These are phyloP conservation scores for Mycotypha africana DNA, from an alignment of 371 early-diverging fungal species.

Conservation along the genomic window DNA sequence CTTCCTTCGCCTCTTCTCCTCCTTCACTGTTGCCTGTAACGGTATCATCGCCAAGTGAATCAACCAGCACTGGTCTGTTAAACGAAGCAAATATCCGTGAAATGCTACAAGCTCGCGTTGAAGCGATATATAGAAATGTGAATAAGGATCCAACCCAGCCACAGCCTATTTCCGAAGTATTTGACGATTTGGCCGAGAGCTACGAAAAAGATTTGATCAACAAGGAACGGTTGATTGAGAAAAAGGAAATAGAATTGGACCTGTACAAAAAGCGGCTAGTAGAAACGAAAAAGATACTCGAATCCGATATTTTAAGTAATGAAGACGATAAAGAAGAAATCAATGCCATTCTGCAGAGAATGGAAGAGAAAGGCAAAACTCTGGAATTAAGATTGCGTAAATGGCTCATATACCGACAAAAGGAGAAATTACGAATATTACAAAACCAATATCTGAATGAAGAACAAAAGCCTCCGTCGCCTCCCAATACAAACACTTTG, in stretches of 20 bases:
- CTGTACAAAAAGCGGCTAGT: constrained; percentile 15
- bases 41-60: constrained; percentile 1
- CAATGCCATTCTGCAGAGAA: neutral
- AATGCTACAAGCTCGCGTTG: constrained; percentile 8
- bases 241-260: constrained; percentile 22
- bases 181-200: constrained; percentile 29
- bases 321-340: constrained; percentile 1
- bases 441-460: constrained; percentile 1
- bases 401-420: constrained; percentile 17
- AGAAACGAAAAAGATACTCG: constrained; percentile 14
- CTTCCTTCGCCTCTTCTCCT: neutral
- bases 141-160: neutral
- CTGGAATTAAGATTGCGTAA: constrained; percentile 7
- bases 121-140: constrained; percentile 15
- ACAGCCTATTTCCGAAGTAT: constrained; percentile 25
- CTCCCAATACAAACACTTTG: neutral
- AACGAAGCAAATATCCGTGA: constrained; percentile 28
- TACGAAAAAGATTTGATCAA: constrained; percentile 27
- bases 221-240: constrained; percentile 16
- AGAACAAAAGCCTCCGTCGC: constrained; percentile 7
- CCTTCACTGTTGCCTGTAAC: neutral
- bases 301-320: neutral
- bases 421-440: neutral
- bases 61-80: constrained; percentile 25
- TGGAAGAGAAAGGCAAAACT: neutral